Percentiles rank a stretch among this genome's conserved stretches.
Conservation (phyloP, 441 rosid species). For the Biscutella auriculata region DNA sequence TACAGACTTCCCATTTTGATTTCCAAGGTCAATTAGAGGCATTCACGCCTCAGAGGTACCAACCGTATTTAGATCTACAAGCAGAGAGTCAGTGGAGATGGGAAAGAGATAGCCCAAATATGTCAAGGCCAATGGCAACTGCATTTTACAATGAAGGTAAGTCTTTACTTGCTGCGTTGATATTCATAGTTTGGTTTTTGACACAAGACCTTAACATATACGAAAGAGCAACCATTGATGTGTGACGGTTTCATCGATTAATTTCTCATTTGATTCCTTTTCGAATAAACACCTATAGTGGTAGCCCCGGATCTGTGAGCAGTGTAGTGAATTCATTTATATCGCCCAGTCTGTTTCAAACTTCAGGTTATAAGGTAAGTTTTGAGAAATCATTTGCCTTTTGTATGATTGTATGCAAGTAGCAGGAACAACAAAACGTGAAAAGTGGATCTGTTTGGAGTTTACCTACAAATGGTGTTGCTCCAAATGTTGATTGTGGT, state of each 20-base stretch:
- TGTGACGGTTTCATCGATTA: conserved; percentile 21
- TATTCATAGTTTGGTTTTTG: neutral
- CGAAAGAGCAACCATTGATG: neutral
- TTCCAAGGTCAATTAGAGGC: conserved; percentile 82
- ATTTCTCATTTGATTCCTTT: conserved; percentile 18
- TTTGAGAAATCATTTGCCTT: neutral
- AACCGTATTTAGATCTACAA: conserved; percentile 33
- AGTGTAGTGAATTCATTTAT: conserved; percentile 25
- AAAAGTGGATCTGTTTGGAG: conserved; percentile 8
- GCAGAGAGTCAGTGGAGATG: conserved; percentile 58
- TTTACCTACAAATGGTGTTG: conserved; percentile 2
- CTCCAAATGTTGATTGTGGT: neutral
- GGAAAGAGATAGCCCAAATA: conserved; percentile 64
- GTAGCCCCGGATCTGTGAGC: conserved; percentile 16
- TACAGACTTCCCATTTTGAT: conserved; percentile 45
- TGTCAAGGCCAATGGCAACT: conserved; percentile 38
- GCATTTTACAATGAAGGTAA: conserved; percentile 49
- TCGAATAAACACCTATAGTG: conserved; percentile 20
- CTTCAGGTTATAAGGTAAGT: conserved; percentile 22
- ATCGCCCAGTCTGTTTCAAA: conserved; percentile 25
- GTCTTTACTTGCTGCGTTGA: neutral
- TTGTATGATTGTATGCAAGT: neutral
- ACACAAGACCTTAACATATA: neutral
- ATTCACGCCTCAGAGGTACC: conserved; percentile 82
- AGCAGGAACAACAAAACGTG: neutral